Evolutionary conservation across 2,329 filamentous ascomycete genomes (phyloP), one percentile per base, ranked within the genome.

Genomic region (Colletotrichum acutatum): DNA sequence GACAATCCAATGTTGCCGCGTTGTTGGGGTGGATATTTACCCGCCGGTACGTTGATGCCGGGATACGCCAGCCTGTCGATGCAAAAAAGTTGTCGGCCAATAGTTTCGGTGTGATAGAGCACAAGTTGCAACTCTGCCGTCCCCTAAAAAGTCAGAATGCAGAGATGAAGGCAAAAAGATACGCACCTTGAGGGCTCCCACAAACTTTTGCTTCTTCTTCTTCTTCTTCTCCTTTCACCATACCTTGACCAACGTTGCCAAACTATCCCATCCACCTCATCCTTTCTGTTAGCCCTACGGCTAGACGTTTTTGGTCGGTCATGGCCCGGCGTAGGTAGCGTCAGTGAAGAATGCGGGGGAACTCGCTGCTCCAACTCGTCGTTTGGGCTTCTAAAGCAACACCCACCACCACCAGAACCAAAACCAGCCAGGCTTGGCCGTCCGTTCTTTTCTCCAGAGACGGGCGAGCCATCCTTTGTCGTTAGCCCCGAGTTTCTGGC

Each of bases 1-100:
- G 32, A 34, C 32, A 34, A 34, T 34, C 32, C 32, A 34, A 34
- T 22, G 56, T 56, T 46, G 28, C 65, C 37, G 58, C 59, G 69
- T 59, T 42, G 46, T 65, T 64, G 67, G 28, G 16, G 53, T 69
- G 70, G 59, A 59, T 26, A 1, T 59, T 26, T 4, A 7, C 37
- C 34, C 12, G n/a, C 64, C 52, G 37, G 52, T 58, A 5, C n/a
- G 32, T 68, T 53, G 49, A 56, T 32, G 54, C 71, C 56, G 71
- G 71, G 71, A 60, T 70, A 73, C 46, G 46, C 70, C 59, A 7
- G 66, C 52, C 61, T 59, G 49, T 22, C 49, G 60, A 68, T 26
- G 37, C 19, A 9, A 28, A 16, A 16, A 22, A 19, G 19, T 28
- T 22, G n/a, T 37, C 16, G 26, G 26, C 65, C 63, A 71, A 66